Evolutionary conservation across 2,329 filamentous ascomycete genomes (phyloP), one percentile per base, ranked within the genome.

Genomic region (Botrytis tulipae): DNA sequence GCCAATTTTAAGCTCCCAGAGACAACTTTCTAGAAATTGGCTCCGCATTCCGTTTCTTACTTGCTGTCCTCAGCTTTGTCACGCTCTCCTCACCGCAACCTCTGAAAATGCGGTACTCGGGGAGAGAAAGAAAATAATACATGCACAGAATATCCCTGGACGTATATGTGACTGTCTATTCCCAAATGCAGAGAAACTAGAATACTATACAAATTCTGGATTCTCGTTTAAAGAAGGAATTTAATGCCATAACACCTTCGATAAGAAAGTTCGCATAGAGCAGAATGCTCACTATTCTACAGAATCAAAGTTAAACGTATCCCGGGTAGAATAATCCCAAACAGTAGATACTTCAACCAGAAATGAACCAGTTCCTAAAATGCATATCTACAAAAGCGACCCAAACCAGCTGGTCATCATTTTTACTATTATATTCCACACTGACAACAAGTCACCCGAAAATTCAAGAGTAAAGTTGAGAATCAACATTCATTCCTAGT

Each of bases 1-100:
- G 0, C 7, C 16, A 44, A 6, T 6, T 44, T 20, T 18, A 20
- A 20, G 42, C 18, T 7, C 8, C 42, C 1, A 44, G 7, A 44
- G 42, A 44, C 5, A 0, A 1, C 16, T 6, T 20, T 20, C 18
- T 44, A 20, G 42, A 44, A 44, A 44, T 44, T 20, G 6, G 6
- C 0, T 8, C 7, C 42, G 7, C 6, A 44, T 44, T 7, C 42
- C 7, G 6, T 44, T 20, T 44, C 42, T 20, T 44, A 44, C 42
- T 20, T 20, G 42, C 42, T 20, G 42, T 18, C 7, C 42, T 44
- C 42, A 20, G 7, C 7, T 44, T 44, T 20, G 18, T 44, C 42
- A 44, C 75, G n/a, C 83, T 86, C 2, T 80, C 78, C 3, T 76
- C 44, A 0, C 85, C 84, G 66, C 86, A 87, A 16, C 81, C 78